Evolutionary conservation across 768 basidiomycete genomes (phyloP), one percentile per base, ranked within the genome.

Genomic region (Boletus fagicola): DNA sequence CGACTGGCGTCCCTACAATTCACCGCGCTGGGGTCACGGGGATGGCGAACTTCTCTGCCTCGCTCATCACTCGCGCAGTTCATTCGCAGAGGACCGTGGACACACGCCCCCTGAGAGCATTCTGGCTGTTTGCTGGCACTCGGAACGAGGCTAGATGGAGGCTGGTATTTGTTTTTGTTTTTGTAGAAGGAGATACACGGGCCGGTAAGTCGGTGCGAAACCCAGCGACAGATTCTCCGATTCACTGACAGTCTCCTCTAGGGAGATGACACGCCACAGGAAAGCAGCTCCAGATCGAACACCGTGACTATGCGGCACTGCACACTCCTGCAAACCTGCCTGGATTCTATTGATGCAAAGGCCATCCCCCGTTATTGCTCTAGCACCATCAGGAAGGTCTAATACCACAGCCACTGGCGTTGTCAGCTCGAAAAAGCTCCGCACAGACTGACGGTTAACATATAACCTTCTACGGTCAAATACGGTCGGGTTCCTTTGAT

Each of bases 191-290:
- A 24, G 28, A 10, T 55, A 24, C 20, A 35, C 43, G 43, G 38
- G 20, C 24, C 35, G 30, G 49, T 38, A 36, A 45, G 36, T 22
- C 33, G 45, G 33, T 54, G 47, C 45, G 53, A 65, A 65, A 62
- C 59, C 59, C 64, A 64, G 59, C 59, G 58, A 64, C 62, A 53
- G 26, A 56, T 63, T 60, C 62, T 63, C 58, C 62, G 62, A 64
- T 48, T 58, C 46, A 59, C 58, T 42, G 47, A 54, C 63, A 57
- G 40, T 28, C 30, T 49, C 36, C 22, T 38, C 36, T 39, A 24
- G 53, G 42, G 31, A 49, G 20, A 36, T 16, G 39, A 48, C 35
- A 55, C 62, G 39, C 48, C 30, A 45, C 51, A 35, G 48, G 51
- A 51, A 28, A 50, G 24, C 28, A 10, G 55, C 38, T 46, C 46